Evolutionary conservation across 2,329 filamentous ascomycete species (phyloP), one percentile per base, ranked within the genome.

Genomic region (Diaporthe nobilis): DNA sequence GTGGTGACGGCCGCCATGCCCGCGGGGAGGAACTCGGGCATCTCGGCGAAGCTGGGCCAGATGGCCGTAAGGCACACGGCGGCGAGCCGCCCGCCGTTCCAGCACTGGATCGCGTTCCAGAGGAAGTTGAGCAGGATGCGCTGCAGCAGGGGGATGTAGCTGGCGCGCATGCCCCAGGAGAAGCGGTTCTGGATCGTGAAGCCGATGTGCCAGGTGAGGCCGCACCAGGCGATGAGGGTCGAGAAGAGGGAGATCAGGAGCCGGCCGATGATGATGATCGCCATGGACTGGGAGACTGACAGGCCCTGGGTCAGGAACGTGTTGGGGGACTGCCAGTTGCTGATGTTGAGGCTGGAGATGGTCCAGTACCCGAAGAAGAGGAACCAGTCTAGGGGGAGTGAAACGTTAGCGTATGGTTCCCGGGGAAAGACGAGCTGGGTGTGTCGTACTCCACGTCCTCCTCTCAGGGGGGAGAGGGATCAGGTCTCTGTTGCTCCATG

Each of bases 71-170:
- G 78, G 78, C 85, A 85, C 39, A 84, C 80, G 44, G 78, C 79
- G 9, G 79, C 80, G 17, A 83, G 79, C 28, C 80, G 78, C 9
- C 82, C 82, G n/a, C 83, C 83, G 65, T 83, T 84, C 82, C 82
- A 85, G 77, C 78, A 74, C 63, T 79, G 74, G 4, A 74, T 53
- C 31, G 60, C 70, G 13, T 70, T 55, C 87, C 87, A 89, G 60
- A 89, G 87, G 73, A 89, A 88, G 78, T 88, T 88, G 12, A 89
- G 82, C 67, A 89, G 67, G 25, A 87, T 84, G 3, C 88, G 84
- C 78, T 88, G 86, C 9, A 86, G 76, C 22, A 88, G 80, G 0
- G 87, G 86, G 44, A 89, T 86, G 71, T 88, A 89, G 61, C 85
- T 86, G 2, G 84, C 87, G 42, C 85, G 82, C 80, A 88, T 79